Evolutionary conservation across 108 stramenopile species (phyloP), one percentile per base, ranked within the genome.

Genomic region (Skeletonema grethae): DNA sequence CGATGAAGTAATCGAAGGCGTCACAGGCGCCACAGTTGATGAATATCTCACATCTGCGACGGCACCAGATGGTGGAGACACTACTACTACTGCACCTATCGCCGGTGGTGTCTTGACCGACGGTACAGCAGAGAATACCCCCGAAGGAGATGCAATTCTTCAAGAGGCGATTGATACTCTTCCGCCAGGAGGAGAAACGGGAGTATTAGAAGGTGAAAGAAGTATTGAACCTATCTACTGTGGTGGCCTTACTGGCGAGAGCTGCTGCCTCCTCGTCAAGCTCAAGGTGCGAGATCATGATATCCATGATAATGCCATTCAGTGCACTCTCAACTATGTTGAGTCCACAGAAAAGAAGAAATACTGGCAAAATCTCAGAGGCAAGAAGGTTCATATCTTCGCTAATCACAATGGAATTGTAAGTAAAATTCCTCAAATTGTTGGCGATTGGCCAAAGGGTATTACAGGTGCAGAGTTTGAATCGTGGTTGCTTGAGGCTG

Each of bases 371-470:
- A 48, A 48, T 7, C 46, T 18, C 2, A n/a, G 46, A 48, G 46
- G 46, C n/a, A 48, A 48, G 46, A 48, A 48, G 46, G 46, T 48
- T 18, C 46, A 48, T 48, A 48, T 48, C 46, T 48, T 48, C 46
- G 15, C 46, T 6, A 48, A 48, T 18, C 46, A 48, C 18, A 48
- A 48, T 18, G 18, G 18, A 18, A 5, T 18, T 7, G 46, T 48
- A 3, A 48, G 46, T 48, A 48, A 48, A 16, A 7, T 3, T 48
- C 15, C 46, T 18, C 4, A 48, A 16, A 18, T 48, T 48, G 46
- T 48, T 48, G 46, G 46, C 18, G 46, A 18, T 48, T 48, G 46
- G 46, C 46, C 46, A 0, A 18, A 48, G 6, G 16, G 16, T 0
- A 16, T 48, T 48, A 16, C 1, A 6, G 46, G 18, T 7, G 16